phyloP scores from a whole-genome alignment of 108 stramenopile genomes.

The Nitzschia inconspicua region DNA sequence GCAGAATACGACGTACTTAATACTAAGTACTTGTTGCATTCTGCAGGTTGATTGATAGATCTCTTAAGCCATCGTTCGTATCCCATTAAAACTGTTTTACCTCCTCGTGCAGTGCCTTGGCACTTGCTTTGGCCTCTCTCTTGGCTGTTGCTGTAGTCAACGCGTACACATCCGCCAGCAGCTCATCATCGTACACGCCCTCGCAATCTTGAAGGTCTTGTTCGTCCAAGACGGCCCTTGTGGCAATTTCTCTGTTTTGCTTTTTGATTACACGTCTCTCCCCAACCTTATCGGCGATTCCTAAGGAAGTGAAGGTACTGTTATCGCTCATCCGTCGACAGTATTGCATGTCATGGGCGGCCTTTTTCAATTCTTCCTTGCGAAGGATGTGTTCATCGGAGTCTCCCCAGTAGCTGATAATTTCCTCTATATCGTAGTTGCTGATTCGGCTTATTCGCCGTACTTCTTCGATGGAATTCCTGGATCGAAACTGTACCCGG shows the following conservation, averaged over 20 bases:
- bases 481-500: conserved; percentile 12
- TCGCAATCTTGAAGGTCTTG: conserved; percentile 26
- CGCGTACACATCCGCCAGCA: conserved; percentile 27
- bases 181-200: conserved; percentile 26
- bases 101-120: conserved; percentile 6
- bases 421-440: conserved; percentile 25
- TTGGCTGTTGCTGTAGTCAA: conserved; percentile 10
- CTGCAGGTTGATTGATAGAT: too few relatives aligned
- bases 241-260: conserved; percentile 4
- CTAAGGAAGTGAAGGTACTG: conserved; percentile 21
- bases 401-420: conserved; percentile 30
- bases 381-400: conserved; percentile 18
- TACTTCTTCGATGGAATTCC: conserved; percentile 16
- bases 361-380: conserved; percentile 24
- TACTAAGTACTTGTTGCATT: too few relatives aligned
- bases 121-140: conserved; percentile 21
- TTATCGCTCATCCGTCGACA: conserved; percentile 23
- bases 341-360: conserved; percentile 11
- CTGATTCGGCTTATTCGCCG: conserved; percentile 25
- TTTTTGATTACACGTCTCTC: conserved; percentile 15
- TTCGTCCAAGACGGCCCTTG: conserved; percentile 32
- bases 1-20: too few relatives aligned
- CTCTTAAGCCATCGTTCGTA: too few relatives aligned
- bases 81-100: conserved; percentile 1
- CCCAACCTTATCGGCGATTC: conserved; percentile 32